phyloP scores from a whole-genome alignment of 257 asterid genomes.

The Paraleonurus japonicus region DNA sequence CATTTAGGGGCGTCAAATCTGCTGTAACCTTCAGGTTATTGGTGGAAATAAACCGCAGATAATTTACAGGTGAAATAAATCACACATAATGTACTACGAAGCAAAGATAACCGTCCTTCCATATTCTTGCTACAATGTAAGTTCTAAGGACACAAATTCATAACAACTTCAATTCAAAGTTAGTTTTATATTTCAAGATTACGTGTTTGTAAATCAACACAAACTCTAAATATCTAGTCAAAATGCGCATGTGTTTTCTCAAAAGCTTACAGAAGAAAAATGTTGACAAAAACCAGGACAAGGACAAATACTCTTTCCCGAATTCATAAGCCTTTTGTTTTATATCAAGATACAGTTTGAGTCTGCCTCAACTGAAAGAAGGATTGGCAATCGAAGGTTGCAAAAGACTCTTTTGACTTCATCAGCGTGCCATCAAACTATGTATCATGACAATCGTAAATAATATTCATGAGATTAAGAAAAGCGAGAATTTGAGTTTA shows the following conservation, averaged over 20 bases:
- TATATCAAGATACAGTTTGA: not conserved
- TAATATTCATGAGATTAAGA: not conserved
- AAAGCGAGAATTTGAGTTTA: not conserved
- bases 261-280: no score
- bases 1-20: slow-evolving; percentile 60
- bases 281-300: no score
- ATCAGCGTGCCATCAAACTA: not conserved
- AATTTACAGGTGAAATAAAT: no score
- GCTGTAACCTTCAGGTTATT: slow-evolving; percentile 57
- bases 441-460: no score
- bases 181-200: not conserved
- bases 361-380: not conserved
- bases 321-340: not conserved
- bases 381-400: not conserved
- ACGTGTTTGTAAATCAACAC: not conserved
- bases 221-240: not conserved
- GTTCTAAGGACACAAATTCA: not conserved
- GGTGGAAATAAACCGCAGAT: not conserved
- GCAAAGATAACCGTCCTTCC: not conserved
- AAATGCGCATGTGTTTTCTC: not conserved
- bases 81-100: no score
- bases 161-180: not conserved
- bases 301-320: not conserved
- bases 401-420: not conserved
- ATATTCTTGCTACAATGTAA: not conserved